Percentiles rank a stretch among this genome's conserved stretches.
Conservation (phyloP, 495 filamentous ascomycete genomes). For the Bacidia gigantensis region DNA sequence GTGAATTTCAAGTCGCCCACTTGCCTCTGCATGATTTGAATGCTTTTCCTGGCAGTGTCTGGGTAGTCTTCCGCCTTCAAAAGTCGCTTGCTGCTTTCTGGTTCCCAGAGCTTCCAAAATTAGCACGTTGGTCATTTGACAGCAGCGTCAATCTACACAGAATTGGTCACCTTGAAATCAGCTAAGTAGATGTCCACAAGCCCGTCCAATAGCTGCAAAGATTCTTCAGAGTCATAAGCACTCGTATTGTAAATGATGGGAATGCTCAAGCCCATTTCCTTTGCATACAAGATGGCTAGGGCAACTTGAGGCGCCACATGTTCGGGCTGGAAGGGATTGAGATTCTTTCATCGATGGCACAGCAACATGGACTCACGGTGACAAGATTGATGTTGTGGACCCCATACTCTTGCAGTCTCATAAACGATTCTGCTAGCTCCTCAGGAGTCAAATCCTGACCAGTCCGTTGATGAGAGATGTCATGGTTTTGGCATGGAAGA, state of each 20-base stretch:
- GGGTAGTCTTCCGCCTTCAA: slow-evolving; percentile 63
- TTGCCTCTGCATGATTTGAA: slow-evolving; percentile 61
- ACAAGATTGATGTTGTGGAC: slow-evolving; percentile 74
- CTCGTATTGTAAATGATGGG: slow-evolving; percentile 73
- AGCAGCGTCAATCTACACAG: too few relatives aligned
- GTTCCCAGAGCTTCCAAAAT: slow-evolving; percentile 42
- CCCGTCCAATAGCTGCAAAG: slow-evolving; percentile 52
- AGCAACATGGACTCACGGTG: too few relatives aligned
- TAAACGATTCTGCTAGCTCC: slow-evolving; percentile 60
- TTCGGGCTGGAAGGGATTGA: too few relatives aligned
- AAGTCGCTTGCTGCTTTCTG: slow-evolving; percentile 45
- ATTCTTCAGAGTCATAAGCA: slow-evolving; percentile 56
- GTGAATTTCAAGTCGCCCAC: slow-evolving; percentile 69
- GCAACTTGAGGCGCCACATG: slow-evolving; percentile 69
- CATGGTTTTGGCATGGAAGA: slow-evolving; percentile 56
- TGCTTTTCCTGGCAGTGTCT: slow-evolving; percentile 50
- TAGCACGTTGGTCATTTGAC: too few relatives aligned
- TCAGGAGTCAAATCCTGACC: slow-evolving; percentile 64
- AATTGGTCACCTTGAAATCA: slow-evolving; percentile 63
- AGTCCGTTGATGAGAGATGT: slow-evolving; percentile 59
- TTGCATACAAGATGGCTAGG: slow-evolving; percentile 52
- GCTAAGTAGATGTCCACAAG: slow-evolving; percentile 67
- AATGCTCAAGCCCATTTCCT: slow-evolving; percentile 47
- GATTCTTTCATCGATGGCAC: too few relatives aligned
- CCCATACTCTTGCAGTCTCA: slow-evolving; percentile 62